phyloP scores from a whole-genome alignment of 2,329 filamentous ascomycete species.

The Pseudogymnoascus sp. region DNA sequence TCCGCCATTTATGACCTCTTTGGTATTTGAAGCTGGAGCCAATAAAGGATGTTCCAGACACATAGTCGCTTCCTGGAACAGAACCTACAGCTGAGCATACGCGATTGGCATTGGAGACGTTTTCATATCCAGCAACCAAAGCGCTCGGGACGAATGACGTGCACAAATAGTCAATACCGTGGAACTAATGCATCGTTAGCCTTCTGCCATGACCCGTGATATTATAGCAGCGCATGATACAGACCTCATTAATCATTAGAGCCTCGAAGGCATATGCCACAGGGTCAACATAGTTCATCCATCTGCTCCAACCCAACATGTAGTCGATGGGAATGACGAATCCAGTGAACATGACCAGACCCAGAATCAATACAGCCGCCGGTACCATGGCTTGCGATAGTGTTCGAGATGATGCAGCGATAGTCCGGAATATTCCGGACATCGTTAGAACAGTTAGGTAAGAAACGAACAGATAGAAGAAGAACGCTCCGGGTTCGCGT shows the following conservation, averaged over 20 bases:
- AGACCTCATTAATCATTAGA: conserved; percentile 65
- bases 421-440: conserved; percentile 77
- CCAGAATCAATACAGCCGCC: conserved; percentile 42
- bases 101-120: conserved; percentile 36
- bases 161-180: conserved; percentile 46
- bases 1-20: conserved; percentile 46
- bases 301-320: conserved; percentile 57
- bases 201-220: neutral
- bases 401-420: conserved; percentile 66
- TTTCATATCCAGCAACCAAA: conserved; percentile 36
- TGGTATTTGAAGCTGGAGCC: conserved; percentile 45
- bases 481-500: conserved; percentile 62
- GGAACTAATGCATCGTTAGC: conserved; percentile 36
- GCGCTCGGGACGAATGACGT: conserved; percentile 40
- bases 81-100: conserved; percentile 56
- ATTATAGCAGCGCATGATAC: conserved; percentile 6
- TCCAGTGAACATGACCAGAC: conserved; percentile 37
- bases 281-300: conserved; percentile 59
- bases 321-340: conserved; percentile 54
- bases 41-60: conserved; percentile 54
- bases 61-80: conserved; percentile 38
- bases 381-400: conserved; percentile 59
- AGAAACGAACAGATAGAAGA: conserved; percentile 53
- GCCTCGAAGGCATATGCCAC: conserved; percentile 64
- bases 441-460: conserved; percentile 40